Evolutionary conservation across 331 rosid species (phyloP).

Genomic region (Acacia pycnantha): DNA sequence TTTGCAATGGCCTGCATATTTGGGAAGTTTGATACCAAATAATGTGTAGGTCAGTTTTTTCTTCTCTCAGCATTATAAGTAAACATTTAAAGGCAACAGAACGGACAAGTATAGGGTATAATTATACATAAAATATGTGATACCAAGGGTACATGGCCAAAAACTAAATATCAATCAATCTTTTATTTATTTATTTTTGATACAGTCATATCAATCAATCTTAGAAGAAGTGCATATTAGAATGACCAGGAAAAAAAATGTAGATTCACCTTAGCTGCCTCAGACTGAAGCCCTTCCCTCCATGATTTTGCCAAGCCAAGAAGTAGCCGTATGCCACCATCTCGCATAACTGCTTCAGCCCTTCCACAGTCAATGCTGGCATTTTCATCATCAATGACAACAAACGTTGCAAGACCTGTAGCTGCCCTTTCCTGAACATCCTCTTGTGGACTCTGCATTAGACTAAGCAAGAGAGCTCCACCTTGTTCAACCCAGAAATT

Average conservation of each 20-base stretch:
- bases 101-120: constrained; percentile 8
- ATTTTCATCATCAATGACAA: constrained; percentile 96
- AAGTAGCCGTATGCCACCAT: constrained; percentile 94
- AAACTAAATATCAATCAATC: background rate
- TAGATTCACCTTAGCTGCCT: constrained; percentile 85
- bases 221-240: background rate
- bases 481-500: constrained; percentile 96
- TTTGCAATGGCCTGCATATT: constrained; percentile 88
- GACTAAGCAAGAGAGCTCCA: constrained; percentile 84
- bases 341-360: constrained; percentile 98
- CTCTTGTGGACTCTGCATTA: constrained; percentile 95
- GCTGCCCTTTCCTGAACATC: constrained; percentile 99
- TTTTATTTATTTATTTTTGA: too few species aligned
- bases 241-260: background rate
- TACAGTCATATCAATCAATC: background rate
- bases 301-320: constrained; percentile 88
- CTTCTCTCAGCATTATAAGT: constrained; percentile 12
- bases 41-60: constrained; percentile 14
- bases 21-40: constrained; percentile 18
- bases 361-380: constrained; percentile 88
- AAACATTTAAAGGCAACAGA: constrained; percentile 24
- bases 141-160: constrained; percentile 23
- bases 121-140: background rate
- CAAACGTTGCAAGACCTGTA: constrained; percentile 98
- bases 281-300: constrained; percentile 99